Base-by-base conservation (phyloP, 495 filamentous ascomycete species). In the Xylaria intraflava region DNA sequence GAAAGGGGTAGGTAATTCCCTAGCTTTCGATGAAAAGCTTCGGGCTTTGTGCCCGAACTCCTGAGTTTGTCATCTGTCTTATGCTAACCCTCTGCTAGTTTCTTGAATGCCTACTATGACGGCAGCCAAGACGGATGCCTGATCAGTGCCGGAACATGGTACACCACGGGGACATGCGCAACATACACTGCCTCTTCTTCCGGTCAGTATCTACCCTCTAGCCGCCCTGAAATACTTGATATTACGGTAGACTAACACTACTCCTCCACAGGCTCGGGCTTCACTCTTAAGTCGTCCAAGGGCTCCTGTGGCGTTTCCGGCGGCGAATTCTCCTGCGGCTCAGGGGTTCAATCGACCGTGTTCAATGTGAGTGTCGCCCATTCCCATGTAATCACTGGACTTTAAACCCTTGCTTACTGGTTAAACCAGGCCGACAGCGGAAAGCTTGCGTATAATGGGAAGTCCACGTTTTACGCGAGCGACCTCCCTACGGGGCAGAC, bases 141-240 rank as follows among this genome's bases (percentile, higher is more conserved):
- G 53, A 88, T 87, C 65, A 79, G 79, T 53, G 72, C 64, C 12
- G 85, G 85, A 10, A 81, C 74, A 3, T 88, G 85, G 85, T 88
- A 80, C 59, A 71, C 73, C 0, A 77, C 73, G 6, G 84, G 85
- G 0, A 83, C 83, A 0, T 88, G 85, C 64, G 85, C 85, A 5
- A 82, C 78, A 11, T 86, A 83, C 67, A 79, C 72, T 1, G 72
- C 78, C 3, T 68, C 74, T 38, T 48, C 63, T 3, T 72, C 77
- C 38, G 39, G 49, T 44, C 22, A 24, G 39, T 40, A 42, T 27
- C 26, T n/a, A 4, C 27, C 27, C 16, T 12, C 10, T 24, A 2
- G 11, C 29, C 7, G 1, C 31, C 23, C 8, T 26, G 6, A n/a
- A n/a, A n/a, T 16, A 12, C 8, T 24, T 7, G 3, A 51, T 14